phyloP scores from a whole-genome alignment of 2,329 filamentous ascomycete genomes.

The Sporothrix pallida region DNA sequence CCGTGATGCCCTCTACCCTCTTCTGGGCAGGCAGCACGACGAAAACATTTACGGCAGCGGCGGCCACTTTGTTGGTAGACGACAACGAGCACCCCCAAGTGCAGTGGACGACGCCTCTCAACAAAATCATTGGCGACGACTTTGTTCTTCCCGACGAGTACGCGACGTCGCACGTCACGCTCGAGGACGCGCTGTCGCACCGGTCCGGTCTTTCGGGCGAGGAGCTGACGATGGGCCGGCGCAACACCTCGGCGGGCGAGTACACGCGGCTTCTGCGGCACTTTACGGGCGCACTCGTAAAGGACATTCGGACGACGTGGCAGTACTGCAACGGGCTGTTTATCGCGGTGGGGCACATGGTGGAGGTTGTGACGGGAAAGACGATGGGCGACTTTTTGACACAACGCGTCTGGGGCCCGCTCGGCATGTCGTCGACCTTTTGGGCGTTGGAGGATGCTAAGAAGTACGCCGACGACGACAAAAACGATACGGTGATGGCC shows the following conservation, averaged over 20 bases:
- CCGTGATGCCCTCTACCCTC: background rate
- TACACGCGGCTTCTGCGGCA: background rate
- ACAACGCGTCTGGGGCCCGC: background rate
- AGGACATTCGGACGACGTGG: background rate
- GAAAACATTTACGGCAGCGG: slow-evolving; percentile 1
- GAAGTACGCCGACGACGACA: background rate
- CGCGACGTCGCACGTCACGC: background rate
- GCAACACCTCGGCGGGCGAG: background rate
- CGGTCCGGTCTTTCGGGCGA: background rate
- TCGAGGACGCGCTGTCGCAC: background rate
- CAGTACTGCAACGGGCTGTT: slow-evolving; percentile 7
- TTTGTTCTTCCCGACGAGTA: slow-evolving; percentile 9
- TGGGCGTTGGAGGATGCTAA: background rate
- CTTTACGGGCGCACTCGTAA: background rate
- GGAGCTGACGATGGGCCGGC: background rate
- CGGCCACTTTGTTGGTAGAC: background rate
- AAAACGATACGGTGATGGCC: background rate
- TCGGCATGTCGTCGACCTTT: background rate
- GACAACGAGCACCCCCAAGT: background rate
- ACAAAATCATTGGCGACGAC: background rate
- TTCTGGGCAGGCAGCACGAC: slow-evolving; percentile 15
- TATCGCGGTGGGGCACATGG: background rate
- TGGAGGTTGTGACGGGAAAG: background rate
- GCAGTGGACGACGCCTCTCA: slow-evolving; percentile 2
- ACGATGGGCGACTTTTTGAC: background rate